Conservation (phyloP, 2,329 filamentous ascomycete species). For the Chaetomiaceae sp. region DNA sequence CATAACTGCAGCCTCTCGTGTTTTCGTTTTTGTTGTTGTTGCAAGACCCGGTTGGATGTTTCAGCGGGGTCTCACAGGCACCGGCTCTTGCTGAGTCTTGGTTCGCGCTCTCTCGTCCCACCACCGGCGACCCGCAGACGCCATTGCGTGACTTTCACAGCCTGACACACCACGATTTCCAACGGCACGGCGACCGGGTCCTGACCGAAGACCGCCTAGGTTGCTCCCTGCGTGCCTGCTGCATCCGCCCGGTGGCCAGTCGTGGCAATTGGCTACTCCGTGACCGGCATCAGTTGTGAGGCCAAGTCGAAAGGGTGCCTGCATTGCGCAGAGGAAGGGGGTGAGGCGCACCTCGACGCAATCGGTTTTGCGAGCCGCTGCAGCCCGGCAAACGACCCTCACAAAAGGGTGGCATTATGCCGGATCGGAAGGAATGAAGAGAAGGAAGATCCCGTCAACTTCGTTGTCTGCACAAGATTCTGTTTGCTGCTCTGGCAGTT, state of each 20-base stretch:
- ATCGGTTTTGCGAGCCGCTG: conserved; percentile 17
- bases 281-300: conserved; percentile 14
- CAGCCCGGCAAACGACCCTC: conserved; percentile 17
- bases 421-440: conserved; percentile 19
- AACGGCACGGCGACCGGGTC: conserved; percentile 19
- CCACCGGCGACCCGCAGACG: conserved; percentile 13
- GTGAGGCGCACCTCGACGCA: conserved; percentile 18
- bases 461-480: conserved; percentile 10
- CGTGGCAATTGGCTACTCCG: conserved; percentile 17
- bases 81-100: conserved; percentile 1
- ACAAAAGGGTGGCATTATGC: conserved; percentile 11
- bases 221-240: conserved; percentile 7
- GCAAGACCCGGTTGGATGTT: conserved; percentile 1
- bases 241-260: conserved; percentile 5
- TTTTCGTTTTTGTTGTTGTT: conserved; percentile 10
- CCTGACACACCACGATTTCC: conserved; percentile 22
- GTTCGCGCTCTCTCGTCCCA: conserved; percentile 5
- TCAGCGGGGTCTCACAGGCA: conserved; percentile 5
- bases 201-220: conserved; percentile 11
- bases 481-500: conserved; percentile 7
- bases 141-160: conserved; percentile 14
- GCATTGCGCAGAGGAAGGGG: conserved; percentile 18
- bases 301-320: conserved; percentile 16
- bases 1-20: conserved; percentile 3
- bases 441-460: conserved; percentile 12